Evolutionary conservation across 108 stramenopile species (phyloP).

Genomic region (Cylindrotheca closterium): DNA sequence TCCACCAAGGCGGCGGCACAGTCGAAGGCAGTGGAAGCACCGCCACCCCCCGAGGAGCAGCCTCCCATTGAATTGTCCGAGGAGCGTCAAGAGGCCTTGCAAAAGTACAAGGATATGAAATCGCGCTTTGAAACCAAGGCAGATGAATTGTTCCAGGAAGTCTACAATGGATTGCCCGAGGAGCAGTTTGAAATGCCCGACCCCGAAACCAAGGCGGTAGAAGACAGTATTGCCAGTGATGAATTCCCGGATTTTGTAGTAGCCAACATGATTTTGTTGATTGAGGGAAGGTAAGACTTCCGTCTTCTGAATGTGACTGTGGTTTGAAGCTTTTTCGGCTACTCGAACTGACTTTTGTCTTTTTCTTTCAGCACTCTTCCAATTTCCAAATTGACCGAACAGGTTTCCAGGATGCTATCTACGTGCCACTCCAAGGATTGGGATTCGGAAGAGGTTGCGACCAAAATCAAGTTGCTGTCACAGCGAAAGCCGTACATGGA

Average conservation of each 20-base stretch:
- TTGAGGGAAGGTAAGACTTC: constrained; percentile 58
- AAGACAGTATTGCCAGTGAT: constrained; percentile 17
- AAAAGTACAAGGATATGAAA: constrained; percentile 19
- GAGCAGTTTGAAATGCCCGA: constrained; percentile 22
- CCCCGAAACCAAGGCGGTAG: not conserved
- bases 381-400: constrained; percentile 42
- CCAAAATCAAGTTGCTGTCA: constrained; percentile 68
- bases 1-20: not conserved
- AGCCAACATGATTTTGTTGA: constrained; percentile 42
- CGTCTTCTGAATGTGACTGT: not conserved
- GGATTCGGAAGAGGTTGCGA: constrained; percentile 42
- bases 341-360: too few species aligned
- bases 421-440: constrained; percentile 25
- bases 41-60: too few species aligned
- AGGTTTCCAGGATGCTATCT: constrained; percentile 36
- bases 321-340: not conserved
- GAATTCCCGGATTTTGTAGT: constrained; percentile 55
- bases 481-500: constrained; percentile 57
- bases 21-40: not conserved
- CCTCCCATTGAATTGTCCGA: constrained; percentile 13
- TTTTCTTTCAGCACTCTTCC: constrained; percentile 38
- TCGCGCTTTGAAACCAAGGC: constrained; percentile 8
- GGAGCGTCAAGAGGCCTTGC: constrained; percentile 5
- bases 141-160: constrained; percentile 13
- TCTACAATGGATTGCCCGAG: constrained; percentile 5